Evolutionary conservation across 2,329 filamentous ascomycete species (phyloP).

Genomic region (Penicillium glabrum): DNA sequence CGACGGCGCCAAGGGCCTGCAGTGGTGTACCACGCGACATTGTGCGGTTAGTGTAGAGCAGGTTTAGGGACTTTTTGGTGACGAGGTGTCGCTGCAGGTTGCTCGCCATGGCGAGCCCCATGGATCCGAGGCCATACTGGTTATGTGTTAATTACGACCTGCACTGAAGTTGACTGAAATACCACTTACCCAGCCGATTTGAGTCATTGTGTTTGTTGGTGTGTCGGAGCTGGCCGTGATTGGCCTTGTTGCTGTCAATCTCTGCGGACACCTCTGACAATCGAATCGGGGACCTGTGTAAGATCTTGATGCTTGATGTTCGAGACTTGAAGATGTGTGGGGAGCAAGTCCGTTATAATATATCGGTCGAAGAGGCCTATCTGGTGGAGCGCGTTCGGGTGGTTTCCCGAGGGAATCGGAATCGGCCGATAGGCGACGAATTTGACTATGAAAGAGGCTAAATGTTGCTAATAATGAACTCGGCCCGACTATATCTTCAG

Average conservation of each 20-base stretch:
- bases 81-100: constrained; percentile 44
- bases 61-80: constrained; percentile 29
- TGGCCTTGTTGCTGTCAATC: not conserved
- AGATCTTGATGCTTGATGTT: not conserved
- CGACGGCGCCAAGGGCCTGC: constrained; percentile 34
- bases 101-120: constrained; percentile 47
- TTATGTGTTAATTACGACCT: constrained; percentile 1
- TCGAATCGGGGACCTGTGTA: not conserved
- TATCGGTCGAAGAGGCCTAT: not conserved
- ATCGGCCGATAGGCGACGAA: constrained; percentile 22
- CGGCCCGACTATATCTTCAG: constrained; percentile 1
- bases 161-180: not conserved
- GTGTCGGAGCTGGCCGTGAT: not conserved
- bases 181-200: constrained; percentile 38
- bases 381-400: constrained; percentile 9
- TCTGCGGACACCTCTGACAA: not conserved
- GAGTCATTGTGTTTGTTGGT: constrained; percentile 21
- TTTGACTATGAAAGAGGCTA: constrained; percentile 1
- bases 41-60: constrained; percentile 45
- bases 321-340: not conserved
- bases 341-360: not conserved
- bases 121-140: constrained; percentile 46
- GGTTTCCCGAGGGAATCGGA: constrained; percentile 26
- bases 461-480: not conserved
- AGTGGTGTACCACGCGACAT: constrained; percentile 39